Conservation (phyloP, 2,329 filamentous ascomycete species). For the Venturia effusa region DNA sequence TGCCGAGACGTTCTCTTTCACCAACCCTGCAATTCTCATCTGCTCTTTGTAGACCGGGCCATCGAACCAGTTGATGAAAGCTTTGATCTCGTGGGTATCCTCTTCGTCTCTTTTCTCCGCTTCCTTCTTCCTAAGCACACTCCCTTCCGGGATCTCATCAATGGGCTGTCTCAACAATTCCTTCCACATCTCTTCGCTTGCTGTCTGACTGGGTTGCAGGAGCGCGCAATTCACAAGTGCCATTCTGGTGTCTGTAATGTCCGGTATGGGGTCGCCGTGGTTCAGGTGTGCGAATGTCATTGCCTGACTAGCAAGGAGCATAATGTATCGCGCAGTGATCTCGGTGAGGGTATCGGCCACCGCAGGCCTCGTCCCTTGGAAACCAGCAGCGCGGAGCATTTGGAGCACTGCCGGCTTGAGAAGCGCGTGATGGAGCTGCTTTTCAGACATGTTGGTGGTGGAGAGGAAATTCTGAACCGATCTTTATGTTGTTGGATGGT, state of each 20-base stretch:
- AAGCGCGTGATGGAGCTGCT: conserved; percentile 56
- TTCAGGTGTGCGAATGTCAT: conserved; percentile 61
- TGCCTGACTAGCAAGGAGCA: conserved; percentile 61
- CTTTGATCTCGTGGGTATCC: conserved; percentile 65
- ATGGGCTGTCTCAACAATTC: conserved; percentile 38
- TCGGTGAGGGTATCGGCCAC: conserved; percentile 85
- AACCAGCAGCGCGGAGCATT: conserved; percentile 83
- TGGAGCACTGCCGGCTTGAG: conserved; percentile 81
- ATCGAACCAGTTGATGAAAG: conserved; percentile 68
- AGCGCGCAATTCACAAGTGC: conserved; percentile 74
- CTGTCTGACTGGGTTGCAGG: conserved; percentile 56
- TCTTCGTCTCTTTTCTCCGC: conserved; percentile 46
- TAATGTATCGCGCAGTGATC: conserved; percentile 70
- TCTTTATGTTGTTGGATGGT: neutral
- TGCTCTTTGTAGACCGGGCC: conserved; percentile 71
- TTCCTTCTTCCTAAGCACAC: conserved; percentile 31
- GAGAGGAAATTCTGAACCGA: neutral
- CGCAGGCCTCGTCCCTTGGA: conserved; percentile 68
- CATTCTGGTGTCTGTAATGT: conserved; percentile 70
- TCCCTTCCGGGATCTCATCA: conserved; percentile 29
- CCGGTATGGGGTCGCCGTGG: conserved; percentile 52
- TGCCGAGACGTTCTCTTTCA: conserved; percentile 29
- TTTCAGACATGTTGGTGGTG: conserved; percentile 6
- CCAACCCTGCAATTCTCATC: conserved; percentile 65
- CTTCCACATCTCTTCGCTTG: conserved; percentile 56